Evolutionary conservation across 768 basidiomycete species (phyloP).

Genomic region (Auricularia sp.): DNA sequence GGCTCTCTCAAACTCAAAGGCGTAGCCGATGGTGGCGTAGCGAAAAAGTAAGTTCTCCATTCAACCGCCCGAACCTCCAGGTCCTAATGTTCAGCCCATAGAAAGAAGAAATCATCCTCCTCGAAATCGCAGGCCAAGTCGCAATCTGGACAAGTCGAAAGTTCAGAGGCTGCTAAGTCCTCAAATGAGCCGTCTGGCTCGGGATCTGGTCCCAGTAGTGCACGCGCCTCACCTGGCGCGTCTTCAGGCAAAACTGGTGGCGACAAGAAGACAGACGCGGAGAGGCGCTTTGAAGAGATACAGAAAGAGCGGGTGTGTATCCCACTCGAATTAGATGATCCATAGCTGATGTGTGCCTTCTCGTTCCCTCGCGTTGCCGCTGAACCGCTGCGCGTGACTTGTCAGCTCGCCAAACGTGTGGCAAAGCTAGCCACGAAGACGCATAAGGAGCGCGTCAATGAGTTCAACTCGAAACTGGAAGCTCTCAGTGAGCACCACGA

Average conservation of each 20-base stretch:
- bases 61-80: conserved; percentile 5
- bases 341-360: conserved; percentile 1
- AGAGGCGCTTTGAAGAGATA: conserved; percentile 80
- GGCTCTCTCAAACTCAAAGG: conserved; percentile 87
- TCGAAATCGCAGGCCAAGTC: conserved; percentile 37
- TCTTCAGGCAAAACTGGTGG: conserved; percentile 24
- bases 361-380: not conserved
- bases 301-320: conserved; percentile 64
- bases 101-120: conserved; percentile 74
- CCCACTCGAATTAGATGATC: conserved; percentile 2
- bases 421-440: conserved; percentile 71
- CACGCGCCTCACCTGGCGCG: conserved; percentile 47
- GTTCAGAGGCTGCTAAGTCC: conserved; percentile 28
- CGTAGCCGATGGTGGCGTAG: conserved; percentile 67
- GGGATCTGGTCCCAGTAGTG: conserved; percentile 42
- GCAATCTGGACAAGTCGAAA: conserved; percentile 23
- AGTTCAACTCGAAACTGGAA: conserved; percentile 82
- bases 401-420: conserved; percentile 63
- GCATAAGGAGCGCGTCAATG: conserved; percentile 88
- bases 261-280: conserved; percentile 73
- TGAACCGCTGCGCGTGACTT: not conserved
- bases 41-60: conserved; percentile 58
- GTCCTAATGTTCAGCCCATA: conserved; percentile 20
- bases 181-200: conserved; percentile 6
- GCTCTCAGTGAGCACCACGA: conserved; percentile 87